Conservation (phyloP, 2,329 filamentous ascomycete species). For the Fusarium longipes region DNA sequence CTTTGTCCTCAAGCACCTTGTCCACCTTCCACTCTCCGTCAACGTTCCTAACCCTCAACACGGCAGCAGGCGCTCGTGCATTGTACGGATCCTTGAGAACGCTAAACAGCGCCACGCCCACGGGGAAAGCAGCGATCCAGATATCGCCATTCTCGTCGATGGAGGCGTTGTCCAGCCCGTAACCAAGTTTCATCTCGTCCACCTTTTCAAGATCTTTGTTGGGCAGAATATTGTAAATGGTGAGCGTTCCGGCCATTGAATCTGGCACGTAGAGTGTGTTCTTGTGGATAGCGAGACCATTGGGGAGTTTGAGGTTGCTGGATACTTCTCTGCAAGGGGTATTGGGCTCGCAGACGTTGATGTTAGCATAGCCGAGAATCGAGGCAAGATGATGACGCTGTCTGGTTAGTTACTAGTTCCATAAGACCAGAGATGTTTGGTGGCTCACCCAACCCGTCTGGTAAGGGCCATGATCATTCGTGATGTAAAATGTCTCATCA, state of each 20-base stretch:
- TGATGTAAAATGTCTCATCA: slow-evolving; percentile 27
- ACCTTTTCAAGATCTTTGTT: slow-evolving; percentile 26
- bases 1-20: slow-evolving; percentile 39
- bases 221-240: slow-evolving; percentile 13
- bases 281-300: slow-evolving; percentile 46
- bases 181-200: slow-evolving; percentile 13
- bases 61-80: slow-evolving; percentile 12
- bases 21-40: slow-evolving; percentile 27
- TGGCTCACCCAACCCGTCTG: slow-evolving; percentile 31
- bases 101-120: slow-evolving; percentile 18
- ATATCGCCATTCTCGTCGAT: slow-evolving; percentile 39
- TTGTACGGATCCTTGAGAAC: slow-evolving; percentile 31
- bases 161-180: slow-evolving; percentile 39
- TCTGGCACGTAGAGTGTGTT: slow-evolving; percentile 50
- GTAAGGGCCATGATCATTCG: slow-evolving; percentile 37
- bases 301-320: slow-evolving; percentile 45
- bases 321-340: slow-evolving; percentile 40
- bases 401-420: not conserved
- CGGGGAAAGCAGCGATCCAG: slow-evolving; percentile 34
- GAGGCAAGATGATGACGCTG: slow-evolving; percentile 35
- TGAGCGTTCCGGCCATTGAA: slow-evolving; percentile 37
- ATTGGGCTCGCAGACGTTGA: slow-evolving; percentile 43
- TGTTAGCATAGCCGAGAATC: slow-evolving; percentile 44
- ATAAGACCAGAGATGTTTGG: accelerated
- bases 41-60: slow-evolving; percentile 17